Evolutionary conservation across 108 stramenopile species (phyloP).

Genomic region (Nitzschia sp.): DNA sequence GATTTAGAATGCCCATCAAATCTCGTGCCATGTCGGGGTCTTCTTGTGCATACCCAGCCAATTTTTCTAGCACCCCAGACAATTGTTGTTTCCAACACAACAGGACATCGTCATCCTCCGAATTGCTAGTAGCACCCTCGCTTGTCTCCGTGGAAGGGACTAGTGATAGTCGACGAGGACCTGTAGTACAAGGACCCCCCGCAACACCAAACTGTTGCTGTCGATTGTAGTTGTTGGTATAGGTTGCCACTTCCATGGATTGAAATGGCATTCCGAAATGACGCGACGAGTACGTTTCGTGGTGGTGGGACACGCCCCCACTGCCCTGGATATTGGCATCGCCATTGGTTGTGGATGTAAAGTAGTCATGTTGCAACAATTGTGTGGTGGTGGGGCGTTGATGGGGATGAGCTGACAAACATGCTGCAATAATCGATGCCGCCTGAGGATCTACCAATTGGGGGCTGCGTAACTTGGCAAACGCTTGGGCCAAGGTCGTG

Average conservation of each 20-base stretch:
- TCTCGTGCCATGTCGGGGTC: neutral
- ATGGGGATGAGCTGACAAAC: neutral
- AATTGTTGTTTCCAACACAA: neutral
- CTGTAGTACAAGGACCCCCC: too few relatives aligned
- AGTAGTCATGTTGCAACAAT: conserved; percentile 2
- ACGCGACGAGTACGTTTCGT: too few relatives aligned
- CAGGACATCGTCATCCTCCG: neutral
- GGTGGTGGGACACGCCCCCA: too few relatives aligned
- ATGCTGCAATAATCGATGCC: neutral
- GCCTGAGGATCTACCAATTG: conserved; percentile 1
- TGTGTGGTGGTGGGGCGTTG: neutral
- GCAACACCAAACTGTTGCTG: too few relatives aligned
- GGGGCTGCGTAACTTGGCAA: neutral
- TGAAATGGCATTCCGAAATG: too few relatives aligned
- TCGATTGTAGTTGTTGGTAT: too few relatives aligned
- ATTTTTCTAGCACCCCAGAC: neutral
- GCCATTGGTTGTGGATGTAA: neutral
- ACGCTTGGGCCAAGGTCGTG: neutral
- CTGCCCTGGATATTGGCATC: neutral
- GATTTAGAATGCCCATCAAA: neutral
- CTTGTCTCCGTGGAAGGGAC: too few relatives aligned
- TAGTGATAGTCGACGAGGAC: too few relatives aligned
- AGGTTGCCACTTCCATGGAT: too few relatives aligned
- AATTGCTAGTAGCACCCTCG: neutral
- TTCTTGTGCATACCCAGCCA: neutral